A percentile compares a stretch with the other conserved stretches of the same genome.
Conservation (phyloP, 1,139 yeast species). For the Scheffersomyces cryptocercus region DNA sequence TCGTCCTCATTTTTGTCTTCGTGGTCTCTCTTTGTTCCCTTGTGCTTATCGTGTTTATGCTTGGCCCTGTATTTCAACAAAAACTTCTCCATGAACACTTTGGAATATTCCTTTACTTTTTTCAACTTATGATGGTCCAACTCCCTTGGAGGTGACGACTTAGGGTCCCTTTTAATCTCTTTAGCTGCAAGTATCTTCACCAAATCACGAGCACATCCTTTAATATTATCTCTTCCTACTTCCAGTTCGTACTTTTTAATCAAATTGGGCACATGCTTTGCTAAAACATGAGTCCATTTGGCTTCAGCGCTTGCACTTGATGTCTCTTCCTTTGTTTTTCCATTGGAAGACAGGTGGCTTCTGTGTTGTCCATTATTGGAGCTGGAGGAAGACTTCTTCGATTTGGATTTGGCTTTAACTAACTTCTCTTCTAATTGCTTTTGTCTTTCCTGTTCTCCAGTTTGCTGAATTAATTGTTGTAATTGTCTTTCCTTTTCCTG, state of each 20-base stretch:
- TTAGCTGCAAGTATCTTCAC: slow-evolving; percentile 63
- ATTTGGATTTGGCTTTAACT: slow-evolving; percentile 5
- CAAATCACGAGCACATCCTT: slow-evolving; percentile 78
- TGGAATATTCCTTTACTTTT: slow-evolving; percentile 67
- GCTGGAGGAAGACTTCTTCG: background rate
- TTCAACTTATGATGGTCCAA: slow-evolving; percentile 62
- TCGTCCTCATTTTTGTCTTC: slow-evolving; percentile 6
- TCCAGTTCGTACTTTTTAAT: slow-evolving; percentile 65
- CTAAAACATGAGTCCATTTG: slow-evolving; percentile 66
- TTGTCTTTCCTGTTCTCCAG: slow-evolving; percentile 19
- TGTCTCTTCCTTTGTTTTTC: background rate
- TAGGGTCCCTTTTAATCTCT: slow-evolving; percentile 53
- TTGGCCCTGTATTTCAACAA: slow-evolving; percentile 52
- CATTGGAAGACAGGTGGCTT: slow-evolving; percentile 1
- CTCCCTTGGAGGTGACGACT: slow-evolving; percentile 51
- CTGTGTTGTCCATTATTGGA: background rate
- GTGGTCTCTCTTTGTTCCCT: slow-evolving; percentile 4
- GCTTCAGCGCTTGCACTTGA: slow-evolving; percentile 24
- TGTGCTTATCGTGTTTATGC: slow-evolving; percentile 21
- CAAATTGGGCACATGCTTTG: slow-evolving; percentile 76
- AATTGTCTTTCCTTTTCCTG: slow-evolving; percentile 35
- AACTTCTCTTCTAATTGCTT: slow-evolving; percentile 10
- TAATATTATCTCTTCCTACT: slow-evolving; percentile 72
- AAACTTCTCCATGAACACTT: slow-evolving; percentile 74
- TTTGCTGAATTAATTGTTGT: slow-evolving; percentile 37